A percentile compares a stretch with the other conserved stretches of the same genome.
Evolutionary conservation across 768 basidiomycete genomes (phyloP).

Genomic region (Boletus subcaerulescens): DNA sequence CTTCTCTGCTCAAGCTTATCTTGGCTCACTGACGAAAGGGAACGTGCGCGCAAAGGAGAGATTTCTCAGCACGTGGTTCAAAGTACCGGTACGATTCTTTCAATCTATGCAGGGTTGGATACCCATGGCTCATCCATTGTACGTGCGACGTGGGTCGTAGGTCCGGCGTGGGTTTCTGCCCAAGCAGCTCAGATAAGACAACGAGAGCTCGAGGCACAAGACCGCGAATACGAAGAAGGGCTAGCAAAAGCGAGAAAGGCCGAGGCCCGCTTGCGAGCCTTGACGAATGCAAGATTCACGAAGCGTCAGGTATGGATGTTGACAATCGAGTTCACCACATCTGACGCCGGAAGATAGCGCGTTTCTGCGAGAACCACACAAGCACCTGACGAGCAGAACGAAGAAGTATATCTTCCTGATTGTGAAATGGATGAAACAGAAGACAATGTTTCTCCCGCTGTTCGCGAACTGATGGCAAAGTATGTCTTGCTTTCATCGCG

Average conservation of each 20-base stretch:
- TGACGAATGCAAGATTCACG: conserved; percentile 51
- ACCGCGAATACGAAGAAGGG: conserved; percentile 59
- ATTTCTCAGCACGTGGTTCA: conserved; percentile 35
- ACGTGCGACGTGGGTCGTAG: conserved; percentile 29
- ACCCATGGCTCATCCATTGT: conserved; percentile 25
- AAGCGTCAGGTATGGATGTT: conserved; percentile 54
- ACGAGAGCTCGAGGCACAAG: conserved; percentile 65
- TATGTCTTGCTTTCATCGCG: conserved; percentile 31
- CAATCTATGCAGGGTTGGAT: neutral
- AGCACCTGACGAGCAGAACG: conserved; percentile 41
- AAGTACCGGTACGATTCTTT: conserved; percentile 24
- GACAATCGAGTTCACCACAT: neutral
- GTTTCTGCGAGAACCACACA: conserved; percentile 10
- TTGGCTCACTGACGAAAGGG: conserved; percentile 70
- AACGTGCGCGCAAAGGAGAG: conserved; percentile 66
- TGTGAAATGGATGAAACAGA: conserved; percentile 34
- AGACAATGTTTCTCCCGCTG: conserved; percentile 71
- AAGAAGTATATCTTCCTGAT: conserved; percentile 75
- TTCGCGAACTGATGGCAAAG: conserved; percentile 80
- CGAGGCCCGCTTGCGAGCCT: conserved; percentile 54
- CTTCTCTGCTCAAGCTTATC: conserved; percentile 72
- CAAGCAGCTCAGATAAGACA: conserved; percentile 66
- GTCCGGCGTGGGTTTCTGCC: conserved; percentile 71
- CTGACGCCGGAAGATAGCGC: conserved; percentile 25
- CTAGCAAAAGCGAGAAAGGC: conserved; percentile 59